These are phyloP conservation scores for Amborella trichopoda DNA, from an alignment of 164 flowering plant genomes.

Conservation along the genomic window DNA sequence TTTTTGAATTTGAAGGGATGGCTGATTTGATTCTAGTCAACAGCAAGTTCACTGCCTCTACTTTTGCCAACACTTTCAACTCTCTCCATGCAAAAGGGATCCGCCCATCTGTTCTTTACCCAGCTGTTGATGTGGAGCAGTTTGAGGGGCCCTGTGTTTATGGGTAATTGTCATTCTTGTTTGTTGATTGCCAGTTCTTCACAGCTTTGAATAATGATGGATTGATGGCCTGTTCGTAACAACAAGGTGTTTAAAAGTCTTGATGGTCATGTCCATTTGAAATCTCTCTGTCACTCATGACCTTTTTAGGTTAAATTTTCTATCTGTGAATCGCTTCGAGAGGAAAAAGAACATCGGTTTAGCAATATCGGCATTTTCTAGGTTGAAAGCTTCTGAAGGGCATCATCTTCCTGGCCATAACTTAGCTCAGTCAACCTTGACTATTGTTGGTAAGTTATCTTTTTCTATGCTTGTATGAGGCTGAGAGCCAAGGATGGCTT, in stretches of 20 bases:
- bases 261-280: no score
- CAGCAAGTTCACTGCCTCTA: conserved; percentile 84
- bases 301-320: conserved; percentile 50
- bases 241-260: no score
- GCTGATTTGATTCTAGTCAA: conserved; percentile 87
- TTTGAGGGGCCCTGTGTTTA: conserved; percentile 47
- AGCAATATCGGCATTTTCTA: conserved; percentile 77
- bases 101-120: conserved; percentile 78
- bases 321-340: conserved; percentile 86
- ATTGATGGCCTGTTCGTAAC: no score
- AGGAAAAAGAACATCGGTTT: conserved; percentile 86
- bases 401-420: conserved; percentile 22
- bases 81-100: conserved; percentile 56
- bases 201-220: no score
- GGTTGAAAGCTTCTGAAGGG: conserved; percentile 30
- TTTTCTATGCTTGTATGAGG: not conserved
- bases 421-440: conserved; percentile 35
- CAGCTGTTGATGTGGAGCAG: conserved; percentile 85
- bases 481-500: no score
- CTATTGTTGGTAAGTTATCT: conserved; percentile 50
- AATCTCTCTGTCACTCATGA: not conserved
- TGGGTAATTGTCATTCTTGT: conserved; percentile 38
- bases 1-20: no score
- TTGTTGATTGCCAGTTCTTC: conserved; percentile 20
- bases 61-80: conserved; percentile 81